phyloP scores from a whole-genome alignment of 139 green algal genomes.

The Chlamydomonas eustigma region DNA sequence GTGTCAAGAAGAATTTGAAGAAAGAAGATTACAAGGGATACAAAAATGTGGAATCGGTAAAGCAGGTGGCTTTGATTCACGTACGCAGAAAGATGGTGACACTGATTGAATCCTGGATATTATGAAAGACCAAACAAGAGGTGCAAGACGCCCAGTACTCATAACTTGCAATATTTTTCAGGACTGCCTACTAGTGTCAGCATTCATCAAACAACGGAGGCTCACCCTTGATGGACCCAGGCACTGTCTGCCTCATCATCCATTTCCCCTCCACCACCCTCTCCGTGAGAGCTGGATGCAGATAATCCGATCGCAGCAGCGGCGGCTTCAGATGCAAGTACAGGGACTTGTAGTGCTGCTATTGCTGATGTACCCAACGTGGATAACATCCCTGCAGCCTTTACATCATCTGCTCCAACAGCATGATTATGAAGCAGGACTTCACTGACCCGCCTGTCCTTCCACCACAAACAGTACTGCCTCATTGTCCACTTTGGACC shows the following conservation, averaged over 20 bases:
- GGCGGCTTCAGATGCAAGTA: neutral
- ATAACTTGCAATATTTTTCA: too few relatives aligned
- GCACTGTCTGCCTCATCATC: constrained; percentile 41
- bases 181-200: neutral
- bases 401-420: neutral
- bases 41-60: too few relatives aligned
- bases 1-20: neutral
- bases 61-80: too few relatives aligned
- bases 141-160: too few relatives aligned
- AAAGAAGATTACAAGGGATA: constrained; percentile 1
- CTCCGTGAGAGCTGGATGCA: constrained; percentile 9
- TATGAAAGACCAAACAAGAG: too few relatives aligned
- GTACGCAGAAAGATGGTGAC: too few relatives aligned
- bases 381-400: too few relatives aligned
- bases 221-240: constrained; percentile 39
- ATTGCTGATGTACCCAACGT: neutral
- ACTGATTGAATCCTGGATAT: too few relatives aligned
- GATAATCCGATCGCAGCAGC: neutral
- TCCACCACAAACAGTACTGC: constrained; percentile 36
- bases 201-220: neutral
- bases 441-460: constrained; percentile 1
- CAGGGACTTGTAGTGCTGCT: too few relatives aligned
- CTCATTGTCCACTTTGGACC: constrained; percentile 27
- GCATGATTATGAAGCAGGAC: too few relatives aligned
- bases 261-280: constrained; percentile 17